Evolutionary conservation across 768 basidiomycete species (phyloP), one percentile per base, ranked within the genome.

Genomic region (Tubosaeta sp.): DNA sequence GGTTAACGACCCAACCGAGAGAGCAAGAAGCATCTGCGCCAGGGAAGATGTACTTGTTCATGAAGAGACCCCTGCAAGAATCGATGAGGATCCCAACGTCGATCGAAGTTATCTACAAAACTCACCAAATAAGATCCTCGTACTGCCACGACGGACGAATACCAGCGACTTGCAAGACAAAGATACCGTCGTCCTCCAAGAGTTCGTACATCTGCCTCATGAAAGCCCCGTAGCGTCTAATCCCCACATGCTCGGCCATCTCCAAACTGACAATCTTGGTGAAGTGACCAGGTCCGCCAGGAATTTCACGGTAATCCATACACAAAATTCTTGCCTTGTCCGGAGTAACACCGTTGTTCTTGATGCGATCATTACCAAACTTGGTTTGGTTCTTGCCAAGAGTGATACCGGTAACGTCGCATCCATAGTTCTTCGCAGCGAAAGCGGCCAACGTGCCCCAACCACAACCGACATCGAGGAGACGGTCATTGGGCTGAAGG

Each of bases 181-280:
- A 88, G 52, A 86, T 81, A 31, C 97, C 97, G 58, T 98, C 88
- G 68, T 99, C 95, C 53, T 93, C 89, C 56, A 99, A 78, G 34
- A 98, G 77, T 60, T 95, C 83, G 64, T 98, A 97, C 51, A 99
- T 85, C 71, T 98, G 92, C 34, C 79, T 76, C 59, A 98, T 78
- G 83, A 95, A 98, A 34, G 86, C 69, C 14, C 80, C 80, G 71
- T 99, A 99, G 41, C 92, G 86, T 60, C 93, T 85, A 65, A 99
- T 83, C 53, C 97, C 97, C 55, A 99, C 97, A 67, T 99, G 97
- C 84, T 99, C 97, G 16, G 95, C 95, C 95, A 98, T 98, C 70
- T 99, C 97, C 55, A 99, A 78, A 55, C 85, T 86, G 45, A 95
- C 93, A 48, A 99, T 98, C 77, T 98, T 98, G 64, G 84, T 86